Conservation (phyloP, 495 filamentous ascomycete species). For the Tuber aestivum region DNA sequence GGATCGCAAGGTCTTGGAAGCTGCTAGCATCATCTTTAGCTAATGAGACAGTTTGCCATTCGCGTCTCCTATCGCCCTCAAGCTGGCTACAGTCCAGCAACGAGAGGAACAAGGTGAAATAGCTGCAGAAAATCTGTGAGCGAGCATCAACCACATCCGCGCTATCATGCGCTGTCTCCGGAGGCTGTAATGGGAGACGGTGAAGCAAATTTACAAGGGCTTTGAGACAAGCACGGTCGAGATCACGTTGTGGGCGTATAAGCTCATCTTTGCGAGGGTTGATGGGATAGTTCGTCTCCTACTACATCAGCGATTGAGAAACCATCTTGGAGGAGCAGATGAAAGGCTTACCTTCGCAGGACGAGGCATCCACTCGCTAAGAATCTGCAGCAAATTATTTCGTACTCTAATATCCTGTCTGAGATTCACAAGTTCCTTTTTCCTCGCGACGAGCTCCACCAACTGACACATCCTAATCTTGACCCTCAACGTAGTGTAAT, state of each 20-base stretch:
- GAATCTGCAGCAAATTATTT: slow-evolving; percentile 59
- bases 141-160: slow-evolving; percentile 59
- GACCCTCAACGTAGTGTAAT: slow-evolving; percentile 51
- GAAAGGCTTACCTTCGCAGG: slow-evolving; percentile 47
- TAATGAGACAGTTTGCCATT: slow-evolving; percentile 43
- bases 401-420: slow-evolving; percentile 60
- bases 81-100: slow-evolving; percentile 53
- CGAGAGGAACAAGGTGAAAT: slow-evolving; percentile 59
- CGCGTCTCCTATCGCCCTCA: slow-evolving; percentile 47
- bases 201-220: slow-evolving; percentile 59
- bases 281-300: slow-evolving; percentile 13
- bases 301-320: neutral
- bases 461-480: slow-evolving; percentile 63
- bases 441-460: slow-evolving; percentile 57
- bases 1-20: slow-evolving; percentile 56
- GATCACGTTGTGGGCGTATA: slow-evolving; percentile 53
- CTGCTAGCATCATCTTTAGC: slow-evolving; percentile 49
- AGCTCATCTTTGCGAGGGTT: slow-evolving; percentile 48
- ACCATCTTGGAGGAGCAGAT: slow-evolving; percentile 11
- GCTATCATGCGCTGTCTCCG: slow-evolving; percentile 54
- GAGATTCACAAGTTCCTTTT: slow-evolving; percentile 61
- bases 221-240: slow-evolving; percentile 58
- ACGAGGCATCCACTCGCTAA: slow-evolving; percentile 59
- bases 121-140: slow-evolving; percentile 60
- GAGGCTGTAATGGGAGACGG: slow-evolving; percentile 57